phyloP scores from a whole-genome alignment of 2,329 filamentous ascomycete genomes.

The Penicillium vulpinum region DNA sequence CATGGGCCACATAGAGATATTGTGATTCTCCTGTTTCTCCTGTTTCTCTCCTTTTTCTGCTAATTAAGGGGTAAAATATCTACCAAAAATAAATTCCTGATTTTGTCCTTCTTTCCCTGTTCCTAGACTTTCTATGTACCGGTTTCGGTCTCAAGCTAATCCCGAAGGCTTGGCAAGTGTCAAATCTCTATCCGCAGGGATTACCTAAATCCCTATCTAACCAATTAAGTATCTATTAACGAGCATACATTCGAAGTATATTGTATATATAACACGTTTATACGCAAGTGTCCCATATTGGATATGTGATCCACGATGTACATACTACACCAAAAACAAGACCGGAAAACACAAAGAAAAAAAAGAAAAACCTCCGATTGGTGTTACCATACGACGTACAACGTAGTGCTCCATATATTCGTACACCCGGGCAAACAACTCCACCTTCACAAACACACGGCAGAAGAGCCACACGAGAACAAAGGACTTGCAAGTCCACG shows the following conservation, averaged over 20 bases:
- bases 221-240: not conserved
- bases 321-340: not conserved
- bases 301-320: not conserved
- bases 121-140: not conserved
- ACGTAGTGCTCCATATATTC: not conserved
- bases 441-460: constrained; percentile 11
- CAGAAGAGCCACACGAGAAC: constrained; percentile 5
- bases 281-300: not conserved
- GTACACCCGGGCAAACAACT: not conserved
- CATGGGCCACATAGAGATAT: not conserved
- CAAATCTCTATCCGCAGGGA: not conserved
- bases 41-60: not conserved
- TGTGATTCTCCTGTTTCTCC: not conserved
- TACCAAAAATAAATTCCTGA: no score
- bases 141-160: not conserved
- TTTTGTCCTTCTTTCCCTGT: not conserved
- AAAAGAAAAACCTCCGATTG: not conserved
- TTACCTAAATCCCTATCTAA: not conserved
- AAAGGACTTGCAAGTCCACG: constrained; percentile 7
- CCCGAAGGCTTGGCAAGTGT: constrained; percentile 1
- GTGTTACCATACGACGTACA: not conserved
- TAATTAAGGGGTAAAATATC: not conserved
- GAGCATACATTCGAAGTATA: not conserved
- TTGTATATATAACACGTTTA: no score
- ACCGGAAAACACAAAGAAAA: not conserved